Conservation (phyloP, 768 basidiomycete genomes). For the Lyophyllum semitale region DNA sequence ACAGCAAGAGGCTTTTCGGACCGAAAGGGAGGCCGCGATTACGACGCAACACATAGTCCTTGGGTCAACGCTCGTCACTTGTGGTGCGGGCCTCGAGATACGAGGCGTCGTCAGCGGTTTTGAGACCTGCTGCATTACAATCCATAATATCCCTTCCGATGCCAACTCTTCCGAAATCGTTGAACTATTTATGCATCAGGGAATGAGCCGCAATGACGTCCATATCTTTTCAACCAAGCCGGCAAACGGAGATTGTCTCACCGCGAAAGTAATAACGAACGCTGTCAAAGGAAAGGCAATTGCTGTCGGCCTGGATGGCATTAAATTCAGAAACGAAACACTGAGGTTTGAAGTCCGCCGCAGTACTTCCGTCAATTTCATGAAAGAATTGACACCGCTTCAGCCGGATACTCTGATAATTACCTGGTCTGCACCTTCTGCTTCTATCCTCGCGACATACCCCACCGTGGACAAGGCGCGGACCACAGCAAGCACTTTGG, state of each 20-base stretch:
- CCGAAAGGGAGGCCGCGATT: slow-evolving; percentile 40
- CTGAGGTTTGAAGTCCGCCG: slow-evolving; percentile 45
- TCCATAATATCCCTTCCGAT: slow-evolving; percentile 46
- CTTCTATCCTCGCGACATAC: slow-evolving; percentile 49
- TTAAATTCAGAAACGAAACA: slow-evolving; percentile 44
- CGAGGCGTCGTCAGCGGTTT: slow-evolving; percentile 47
- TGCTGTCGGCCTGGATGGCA: slow-evolving; percentile 45
- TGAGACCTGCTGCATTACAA: slow-evolving; percentile 48
- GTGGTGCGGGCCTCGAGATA: slow-evolving; percentile 49
- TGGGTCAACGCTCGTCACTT: slow-evolving; percentile 53
- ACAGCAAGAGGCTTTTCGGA: slow-evolving; percentile 8
- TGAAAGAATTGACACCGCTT: slow-evolving; percentile 35
- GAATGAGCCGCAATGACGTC: slow-evolving; percentile 34
- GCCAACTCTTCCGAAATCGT: slow-evolving; percentile 40
- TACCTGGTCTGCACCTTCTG: slow-evolving; percentile 53
- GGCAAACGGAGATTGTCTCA: slow-evolving; percentile 26
- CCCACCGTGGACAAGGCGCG: slow-evolving; percentile 28
- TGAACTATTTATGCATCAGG: slow-evolving; percentile 44
- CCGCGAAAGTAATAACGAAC: slow-evolving; percentile 46
- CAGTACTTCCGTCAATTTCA: slow-evolving; percentile 38
- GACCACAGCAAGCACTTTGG: slow-evolving; percentile 35
- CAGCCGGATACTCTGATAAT: slow-evolving; percentile 45
- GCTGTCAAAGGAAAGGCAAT: slow-evolving; percentile 41
- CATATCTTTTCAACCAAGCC: slow-evolving; percentile 33
- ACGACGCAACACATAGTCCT: no score